Conservation (phyloP, 225 moss, liverwort and hornwort genomes). For the Thuidium tamariscinum region DNA sequence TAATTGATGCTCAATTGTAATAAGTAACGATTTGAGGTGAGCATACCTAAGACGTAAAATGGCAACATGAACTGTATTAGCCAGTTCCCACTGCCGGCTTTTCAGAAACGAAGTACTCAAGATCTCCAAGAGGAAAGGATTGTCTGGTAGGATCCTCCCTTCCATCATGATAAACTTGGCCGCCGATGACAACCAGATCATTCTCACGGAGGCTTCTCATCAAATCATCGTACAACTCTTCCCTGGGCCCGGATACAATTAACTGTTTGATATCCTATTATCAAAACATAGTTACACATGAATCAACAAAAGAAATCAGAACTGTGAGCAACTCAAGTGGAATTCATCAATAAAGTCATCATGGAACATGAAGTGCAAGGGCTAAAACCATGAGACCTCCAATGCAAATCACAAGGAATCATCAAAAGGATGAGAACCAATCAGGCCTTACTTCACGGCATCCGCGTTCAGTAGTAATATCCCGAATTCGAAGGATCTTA, state of each 20-base stretch:
- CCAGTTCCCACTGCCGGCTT: rapidly evolving
- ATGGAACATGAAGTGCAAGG: no score
- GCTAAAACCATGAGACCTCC: no score
- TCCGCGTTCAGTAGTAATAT: no score
- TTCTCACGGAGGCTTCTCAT: background rate
- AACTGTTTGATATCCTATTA: rapidly evolving
- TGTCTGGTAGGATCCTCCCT: rapidly evolving
- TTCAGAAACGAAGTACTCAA: background rate
- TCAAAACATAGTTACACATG: no score
- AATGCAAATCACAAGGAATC: no score
- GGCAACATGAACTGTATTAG: no score
- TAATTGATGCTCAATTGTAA: no score
- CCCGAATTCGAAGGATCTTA: rapidly evolving
- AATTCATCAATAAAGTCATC: background rate
- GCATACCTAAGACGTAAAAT: background rate
- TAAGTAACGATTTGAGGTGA: no score
- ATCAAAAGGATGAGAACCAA: no score
- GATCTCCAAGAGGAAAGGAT: rapidly evolving
- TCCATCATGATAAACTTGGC: background rate
- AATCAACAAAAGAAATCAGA: no score
- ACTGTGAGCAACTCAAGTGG: background rate
- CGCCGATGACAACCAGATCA: background rate
- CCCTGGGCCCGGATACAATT: rapidly evolving
- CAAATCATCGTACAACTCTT: background rate
- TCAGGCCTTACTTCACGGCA: background rate